Base-by-base conservation (phyloP, 306 rosid genomes). In the Oxytropis ochrocephala region DNA sequence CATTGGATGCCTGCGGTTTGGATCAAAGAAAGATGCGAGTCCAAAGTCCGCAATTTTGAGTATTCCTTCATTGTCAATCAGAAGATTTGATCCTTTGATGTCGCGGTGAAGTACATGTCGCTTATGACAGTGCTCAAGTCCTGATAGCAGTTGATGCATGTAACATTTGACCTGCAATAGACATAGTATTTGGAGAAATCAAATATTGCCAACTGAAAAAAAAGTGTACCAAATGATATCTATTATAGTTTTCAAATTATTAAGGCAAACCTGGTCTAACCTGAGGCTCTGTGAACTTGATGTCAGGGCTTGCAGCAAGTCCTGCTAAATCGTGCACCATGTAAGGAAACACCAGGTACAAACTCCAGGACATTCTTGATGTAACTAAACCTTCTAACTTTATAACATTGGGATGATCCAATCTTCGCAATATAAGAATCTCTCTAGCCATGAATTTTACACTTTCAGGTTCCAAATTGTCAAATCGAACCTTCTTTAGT, bases 291-390 rank as follows among this genome's bases (percentile, higher is more conserved):
- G 97, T 78, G 76, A 93, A 93, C 77, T 86, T 93, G 64, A 93
- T 77, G 53, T 83, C 91, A 11, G 97, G 98, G 81, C 92, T 90
- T 35, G 97, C 92, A 51, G 84, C 93, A 78, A 93, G 97, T 67
- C 98, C 98, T 17, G 98, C 97, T 80, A 93, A 76, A 79, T 93
- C 98, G 78, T 93, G 98, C 70, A 88, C 98, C 97, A 93, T 90
- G 79, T 86, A 93, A 55, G 88, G 91, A 29, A 92, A 75, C 54
- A 92, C 98, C 69, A 92, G 91, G 77, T 92, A 92, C 91, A 92
- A 83, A 84, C 96, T 92, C 84, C 88, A 88, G 6, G 96, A 86
- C 98, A 92, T 92, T 79, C 98, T 89, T 18, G 98, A 92, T 16
- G 98, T 93, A 63, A 88, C 98, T 81, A 93, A 81, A 77, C 98